Percentiles rank a stretch among this genome's conserved stretches.
These are phyloP conservation scores for Candida vartiovaarae DNA, from an alignment of 805 yeast genomes.

Conservation along the genomic window DNA sequence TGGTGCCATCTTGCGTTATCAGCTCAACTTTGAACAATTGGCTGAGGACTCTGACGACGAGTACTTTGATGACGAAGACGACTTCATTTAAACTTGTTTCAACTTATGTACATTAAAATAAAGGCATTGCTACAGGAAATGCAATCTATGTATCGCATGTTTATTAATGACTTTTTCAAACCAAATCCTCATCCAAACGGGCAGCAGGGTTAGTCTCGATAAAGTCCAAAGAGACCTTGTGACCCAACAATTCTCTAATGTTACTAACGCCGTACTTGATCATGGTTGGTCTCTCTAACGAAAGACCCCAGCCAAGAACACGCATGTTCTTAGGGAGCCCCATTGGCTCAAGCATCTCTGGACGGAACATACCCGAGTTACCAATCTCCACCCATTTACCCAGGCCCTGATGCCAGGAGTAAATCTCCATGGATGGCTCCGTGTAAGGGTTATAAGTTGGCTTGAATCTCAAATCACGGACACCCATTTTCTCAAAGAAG, in stretches of 20 bases:
- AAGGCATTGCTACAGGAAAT: too few relatives aligned
- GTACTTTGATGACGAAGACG: constrained; percentile 58
- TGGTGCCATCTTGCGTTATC: constrained; percentile 94
- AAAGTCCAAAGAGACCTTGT: constrained; percentile 90
- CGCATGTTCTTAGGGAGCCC: constrained; percentile 92
- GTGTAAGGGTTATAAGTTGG: constrained; percentile 99
- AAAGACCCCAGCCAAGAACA: constrained; percentile 95
- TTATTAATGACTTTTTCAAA: neutral
- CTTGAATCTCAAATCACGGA: constrained; percentile 88
- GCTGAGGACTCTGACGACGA: constrained; percentile 88
- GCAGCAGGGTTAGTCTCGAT: constrained; percentile 97
- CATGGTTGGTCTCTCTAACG: constrained; percentile 98
- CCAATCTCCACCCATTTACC: constrained; percentile 99
- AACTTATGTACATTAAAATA: neutral
- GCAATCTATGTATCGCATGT: neutral
- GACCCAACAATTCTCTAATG: constrained; percentile 95
- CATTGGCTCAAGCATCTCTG: constrained; percentile 98
- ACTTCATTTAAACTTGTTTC: constrained; percentile 11
- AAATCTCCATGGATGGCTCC: constrained; percentile 97
- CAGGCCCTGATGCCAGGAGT: constrained; percentile 92
- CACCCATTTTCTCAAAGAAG: constrained; percentile 97
- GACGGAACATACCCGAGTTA: constrained; percentile 99
- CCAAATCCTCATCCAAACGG: constrained; percentile 72
- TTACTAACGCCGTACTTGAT: constrained; percentile 93
- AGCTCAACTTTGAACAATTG: constrained; percentile 94